phyloP scores from a whole-genome alignment of 257 asterid genomes.

The Fraxinus americana region DNA sequence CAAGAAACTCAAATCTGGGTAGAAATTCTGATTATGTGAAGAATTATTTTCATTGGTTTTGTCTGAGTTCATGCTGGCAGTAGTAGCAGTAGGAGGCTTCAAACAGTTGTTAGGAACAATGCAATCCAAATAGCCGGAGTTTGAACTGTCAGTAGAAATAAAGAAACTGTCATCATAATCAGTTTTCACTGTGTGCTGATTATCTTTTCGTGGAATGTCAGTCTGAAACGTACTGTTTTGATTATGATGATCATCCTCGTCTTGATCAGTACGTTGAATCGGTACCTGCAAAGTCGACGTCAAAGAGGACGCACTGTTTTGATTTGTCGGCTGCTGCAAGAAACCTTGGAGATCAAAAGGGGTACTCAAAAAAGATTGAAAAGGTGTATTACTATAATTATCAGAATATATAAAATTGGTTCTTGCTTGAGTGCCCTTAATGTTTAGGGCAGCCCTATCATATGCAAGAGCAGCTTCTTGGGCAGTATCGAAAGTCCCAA shows the following conservation, averaged over 20 bases:
- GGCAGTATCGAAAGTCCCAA: slow-evolving; percentile 94
- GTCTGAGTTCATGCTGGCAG: slow-evolving; percentile 8
- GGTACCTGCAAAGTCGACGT: neutral
- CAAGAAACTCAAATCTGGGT: slow-evolving; percentile 12
- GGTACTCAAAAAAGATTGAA: slow-evolving; percentile 6
- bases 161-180: slow-evolving; percentile 34
- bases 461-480: slow-evolving; percentile 98
- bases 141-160: slow-evolving; percentile 29
- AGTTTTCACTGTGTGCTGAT: neutral
- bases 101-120: slow-evolving; percentile 81
- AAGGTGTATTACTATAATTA: slow-evolving; percentile 33
- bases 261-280: neutral
- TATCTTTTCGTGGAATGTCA: neutral
- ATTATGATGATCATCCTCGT: neutral
- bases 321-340: slow-evolving; percentile 2
- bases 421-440: slow-evolving; percentile 85
- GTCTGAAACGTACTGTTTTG: neutral
- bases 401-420: slow-evolving; percentile 86
- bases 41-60: neutral
- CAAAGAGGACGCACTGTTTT: neutral
- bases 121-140: slow-evolving; percentile 89
- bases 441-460: slow-evolving; percentile 90
- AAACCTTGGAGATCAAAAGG: slow-evolving; percentile 11
- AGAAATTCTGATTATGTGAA: neutral
- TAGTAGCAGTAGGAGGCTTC: slow-evolving; percentile 42